Evolutionary conservation across 129 eudicot genomes (phyloP), one percentile per base, ranked within the genome.

Genomic region (Centrapalus pauciflorus): DNA sequence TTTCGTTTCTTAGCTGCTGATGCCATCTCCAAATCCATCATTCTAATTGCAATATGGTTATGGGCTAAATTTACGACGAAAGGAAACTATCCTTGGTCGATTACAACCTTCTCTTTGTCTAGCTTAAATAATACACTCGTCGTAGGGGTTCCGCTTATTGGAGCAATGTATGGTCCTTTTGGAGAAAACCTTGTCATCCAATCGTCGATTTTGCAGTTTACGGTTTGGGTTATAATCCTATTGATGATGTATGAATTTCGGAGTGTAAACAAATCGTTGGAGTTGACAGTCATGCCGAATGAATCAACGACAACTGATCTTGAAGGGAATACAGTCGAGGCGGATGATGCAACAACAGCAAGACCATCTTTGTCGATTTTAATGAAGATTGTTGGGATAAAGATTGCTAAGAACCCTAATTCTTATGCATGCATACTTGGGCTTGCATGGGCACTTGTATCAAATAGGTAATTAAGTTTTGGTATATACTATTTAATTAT

Each of bases 381-480:
- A 62, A 67, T 81, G 81, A 85, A 83, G 80, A 59, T 69, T 9
- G 88, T 89, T 68, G 55, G 90, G 74, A 11, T 81, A 1, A 85
- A 85, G 62, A 75, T 89, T n/a, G 85, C 85, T 4, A 70, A 61
- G 81, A 89, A 89, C 29, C 96, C 94, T 1, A 89, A 89, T 52
- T 56, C 88, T n/a, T 89, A 89, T 77, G 85, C 86, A 19, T 89
- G 96, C 76, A 61, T 85, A 7, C 32, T 83, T 25, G 96, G 96
- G 11, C 68, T 89, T 62, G 45, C 71, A 49, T 89, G 96, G 96
- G 94, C 90, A 26, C 83, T 72, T 35, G 12, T 89, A 14, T 59
- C 94, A 0, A 76, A 82, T 48, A 86, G 88, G 96, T 76, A 77
- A 16, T n/a, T n/a, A n/a, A n/a, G n/a, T n/a, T n/a, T n/a, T n/a